Base-by-base conservation (phyloP, 2,329 filamentous ascomycete species). In the Sclerotinia sclerotiorum region DNA sequence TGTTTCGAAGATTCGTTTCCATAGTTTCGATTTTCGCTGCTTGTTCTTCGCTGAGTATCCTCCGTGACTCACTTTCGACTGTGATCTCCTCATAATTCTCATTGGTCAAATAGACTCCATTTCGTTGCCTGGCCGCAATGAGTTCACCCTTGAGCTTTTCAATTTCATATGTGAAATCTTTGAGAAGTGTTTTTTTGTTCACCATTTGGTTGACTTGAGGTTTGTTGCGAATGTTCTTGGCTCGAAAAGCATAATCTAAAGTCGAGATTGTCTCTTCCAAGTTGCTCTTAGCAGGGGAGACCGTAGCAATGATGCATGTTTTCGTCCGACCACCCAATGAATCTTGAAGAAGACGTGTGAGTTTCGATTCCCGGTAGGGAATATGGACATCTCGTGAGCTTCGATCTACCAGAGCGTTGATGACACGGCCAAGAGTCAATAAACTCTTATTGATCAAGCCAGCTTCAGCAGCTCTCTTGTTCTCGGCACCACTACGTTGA, bases 211-310 rank as follows among this genome's bases (percentile, higher is more conserved):
- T 99, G 74, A 97, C 85, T 77, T 99, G 95, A 0, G 95, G 96
- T 80, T 97, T 97, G 80, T 99, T 99, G 62, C 92, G 91, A 75
- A 99, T 99, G 74, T 99, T 98, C 83, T 99, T 99, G 21, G 95
- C 95, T 58, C 95, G 88, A 81, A 98, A 98, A 15, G 95, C 96
- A 77, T 99, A 99, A 78, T 99, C 95, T 1, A 99, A 85, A 0
- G 96, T 99, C 0, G 95, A 98, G 70, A 99, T 98, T 0, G 96
- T 99, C 79, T 99, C 95, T 77, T 99, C 95, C 1, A 99, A 83
- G 74, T 98, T 99, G 79, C 90, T 94, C 79, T 95, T 96, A 10
- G 94, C 93, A 1, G 95, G 94, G 2, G 95, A 98, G 52, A 99
- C 86, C 0, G 95, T 99, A 7, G 95, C 95, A 76, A 99, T 98